A percentile compares a stretch with the other conserved stretches of the same genome.
phyloP scores from a whole-genome alignment of 1,284 basidiomycete species.

The Rhodotorula sp. region DNA sequence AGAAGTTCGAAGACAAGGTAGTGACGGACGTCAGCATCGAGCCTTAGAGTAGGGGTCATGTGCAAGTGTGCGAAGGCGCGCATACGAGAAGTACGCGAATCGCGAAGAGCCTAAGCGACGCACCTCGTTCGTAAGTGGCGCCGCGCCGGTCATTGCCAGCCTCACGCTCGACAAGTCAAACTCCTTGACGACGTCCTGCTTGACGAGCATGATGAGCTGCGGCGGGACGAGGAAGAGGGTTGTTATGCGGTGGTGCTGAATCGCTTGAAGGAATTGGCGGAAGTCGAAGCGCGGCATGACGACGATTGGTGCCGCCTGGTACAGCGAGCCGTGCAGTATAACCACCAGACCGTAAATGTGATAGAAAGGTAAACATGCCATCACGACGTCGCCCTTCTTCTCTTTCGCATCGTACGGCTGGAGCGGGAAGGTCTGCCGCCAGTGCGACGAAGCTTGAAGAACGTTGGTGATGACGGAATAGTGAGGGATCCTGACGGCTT shows the following conservation, averaged over 20 bases:
- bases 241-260: conserved; percentile 64
- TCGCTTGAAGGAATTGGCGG: conserved; percentile 63
- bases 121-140: conserved; percentile 62
- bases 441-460: conserved; percentile 52
- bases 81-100: conserved; percentile 44
- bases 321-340: conserved; percentile 20
- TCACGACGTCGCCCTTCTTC: conserved; percentile 59
- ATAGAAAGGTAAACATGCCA: conserved; percentile 54
- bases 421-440: conserved; percentile 5
- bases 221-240: conserved; percentile 46
- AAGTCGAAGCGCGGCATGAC: conserved; percentile 71
- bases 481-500: conserved; percentile 72
- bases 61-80: not conserved
- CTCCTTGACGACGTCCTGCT: conserved; percentile 50
- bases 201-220: conserved; percentile 33
- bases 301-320: conserved; percentile 55
- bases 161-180: conserved; percentile 64
- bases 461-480: conserved; percentile 65
- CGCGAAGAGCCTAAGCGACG: conserved; percentile 55
- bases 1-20: too few relatives aligned
- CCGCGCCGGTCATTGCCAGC: conserved; percentile 66
- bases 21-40: not conserved
- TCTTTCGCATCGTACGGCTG: conserved; percentile 50
- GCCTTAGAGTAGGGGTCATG: too few relatives aligned
- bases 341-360: conserved; percentile 50